Base-by-base conservation (phyloP, 768 basidiomycete species). In the Xanthoconium purpureum region DNA sequence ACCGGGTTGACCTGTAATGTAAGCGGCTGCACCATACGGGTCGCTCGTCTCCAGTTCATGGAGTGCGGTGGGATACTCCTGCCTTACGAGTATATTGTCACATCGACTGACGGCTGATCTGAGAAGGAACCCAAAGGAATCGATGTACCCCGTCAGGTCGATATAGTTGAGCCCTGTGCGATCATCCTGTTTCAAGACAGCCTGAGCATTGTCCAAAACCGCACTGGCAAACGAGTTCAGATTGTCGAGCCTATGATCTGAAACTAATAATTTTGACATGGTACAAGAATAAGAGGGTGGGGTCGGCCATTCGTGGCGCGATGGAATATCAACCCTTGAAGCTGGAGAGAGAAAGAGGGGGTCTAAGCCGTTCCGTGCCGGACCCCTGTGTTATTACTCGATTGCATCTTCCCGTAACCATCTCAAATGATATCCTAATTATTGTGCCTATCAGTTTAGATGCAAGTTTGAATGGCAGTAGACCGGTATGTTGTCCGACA, bases 51-150 rank as follows among this genome's bases (percentile, higher is more conserved):
- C 20, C 12, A 52, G 36, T 20, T 5, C 37, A 2, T 33, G 2
- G 5, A 47, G 29, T 11, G 52, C 52, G 3, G 8, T n/a, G 30
- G 7, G 20, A 28, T 52, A 49, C 17, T 52, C 54, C 1, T 43
- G 13, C 24, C 58, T 50, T 1, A 58, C 46, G 7, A 59, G 49
- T n/a, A 58, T 36, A 35, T 47, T 59, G 1, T 43, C 39, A 13
- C 28, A 2, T 15, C 6, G 13, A 5, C 4, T 24, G 24, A 49
- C 15, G 10, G 12, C 17, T 12, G 10, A 2, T 20, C 14, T 20
- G 2, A 35, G 20, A 46, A 55, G 14, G 14, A 10, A 2, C 12
- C 7, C 6, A 3, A 43, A 47, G 29, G 35, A 13, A 14, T 3
- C 6, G 2, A 6, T n/a, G 13, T 20, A 39, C 6, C 2, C 17